Evolutionary conservation across 2,329 filamentous ascomycete genomes (phyloP).

Genomic region (Rutstroemia sp.): DNA sequence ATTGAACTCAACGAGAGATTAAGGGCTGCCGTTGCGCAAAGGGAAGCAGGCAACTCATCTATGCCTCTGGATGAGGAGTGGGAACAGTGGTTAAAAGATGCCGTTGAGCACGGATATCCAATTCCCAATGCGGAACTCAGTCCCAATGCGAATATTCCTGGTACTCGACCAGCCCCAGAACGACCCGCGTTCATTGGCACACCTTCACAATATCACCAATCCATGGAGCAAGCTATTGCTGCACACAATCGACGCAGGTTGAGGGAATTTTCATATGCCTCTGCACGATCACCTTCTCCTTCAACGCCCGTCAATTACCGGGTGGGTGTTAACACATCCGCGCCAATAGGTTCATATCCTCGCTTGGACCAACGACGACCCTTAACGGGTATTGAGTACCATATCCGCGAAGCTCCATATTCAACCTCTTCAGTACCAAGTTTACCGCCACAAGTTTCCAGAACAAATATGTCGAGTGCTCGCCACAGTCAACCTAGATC

Average conservation of each 20-base stretch:
- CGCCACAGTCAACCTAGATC: neutral
- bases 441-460: neutral
- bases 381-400: neutral
- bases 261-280: neutral
- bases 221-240: neutral
- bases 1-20: constrained; percentile 57
- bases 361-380: neutral
- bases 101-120: constrained; percentile 48
- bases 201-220: neutral
- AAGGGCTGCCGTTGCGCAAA: constrained; percentile 53
- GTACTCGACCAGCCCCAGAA: constrained; percentile 30
- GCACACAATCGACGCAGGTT: neutral
- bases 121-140: constrained; percentile 28
- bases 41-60: constrained; percentile 51
- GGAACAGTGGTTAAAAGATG: constrained; percentile 69
- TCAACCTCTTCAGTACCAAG: neutral
- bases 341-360: neutral
- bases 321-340: neutral
- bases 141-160: constrained; percentile 27
- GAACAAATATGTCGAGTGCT: neutral
- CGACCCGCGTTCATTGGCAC: neutral
- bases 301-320: neutral
- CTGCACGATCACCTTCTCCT: neutral
- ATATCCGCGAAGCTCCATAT: neutral
- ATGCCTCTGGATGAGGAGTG: constrained; percentile 62